These are phyloP conservation scores for Capronia coronata DNA, from an alignment of 2,329 filamentous ascomycete genomes.

Conservation along the genomic window DNA sequence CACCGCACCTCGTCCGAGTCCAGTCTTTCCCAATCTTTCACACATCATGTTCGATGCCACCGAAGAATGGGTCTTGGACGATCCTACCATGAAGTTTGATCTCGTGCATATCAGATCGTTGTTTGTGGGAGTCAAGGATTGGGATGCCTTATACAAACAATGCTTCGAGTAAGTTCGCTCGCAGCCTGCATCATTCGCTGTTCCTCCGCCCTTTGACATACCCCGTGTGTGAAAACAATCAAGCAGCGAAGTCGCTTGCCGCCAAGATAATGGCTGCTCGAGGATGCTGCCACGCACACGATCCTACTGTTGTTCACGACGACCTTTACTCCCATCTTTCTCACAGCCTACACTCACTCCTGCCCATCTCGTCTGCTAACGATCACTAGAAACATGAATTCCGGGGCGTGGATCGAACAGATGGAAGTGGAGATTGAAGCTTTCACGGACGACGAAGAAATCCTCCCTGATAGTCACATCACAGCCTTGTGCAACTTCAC, in stretches of 20 bases:
- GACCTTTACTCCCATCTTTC: background rate
- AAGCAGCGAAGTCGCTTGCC: too few species aligned
- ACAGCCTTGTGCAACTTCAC: conserved; percentile 21
- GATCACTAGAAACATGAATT: conserved; percentile 32
- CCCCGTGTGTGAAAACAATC: too few species aligned
- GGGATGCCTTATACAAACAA: conserved; percentile 33
- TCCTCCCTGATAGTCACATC: conserved; percentile 25
- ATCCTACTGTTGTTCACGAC: background rate
- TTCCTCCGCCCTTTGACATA: background rate
- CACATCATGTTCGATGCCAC: conserved; percentile 35
- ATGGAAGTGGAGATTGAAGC: conserved; percentile 28
- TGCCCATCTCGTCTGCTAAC: background rate
- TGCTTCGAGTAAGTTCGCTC: conserved; percentile 30
- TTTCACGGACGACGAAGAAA: conserved; percentile 27
- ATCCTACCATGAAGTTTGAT: conserved; percentile 35
- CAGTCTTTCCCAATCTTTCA: conserved; percentile 30
- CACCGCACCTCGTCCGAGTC: conserved; percentile 32
- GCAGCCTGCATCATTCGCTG: background rate
- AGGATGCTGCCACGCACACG: too few species aligned
- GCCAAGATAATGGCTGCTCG: too few species aligned
- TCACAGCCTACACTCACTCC: background rate
- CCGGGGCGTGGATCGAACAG: conserved; percentile 36
- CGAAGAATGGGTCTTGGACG: conserved; percentile 34
- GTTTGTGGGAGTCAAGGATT: conserved; percentile 35
- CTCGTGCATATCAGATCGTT: conserved; percentile 39